A percentile compares a stretch with the other conserved stretches of the same genome.
Evolutionary conservation across 78 protist species (phyloP).

Genomic region (Anaeramoeba flamelloides): DNA sequence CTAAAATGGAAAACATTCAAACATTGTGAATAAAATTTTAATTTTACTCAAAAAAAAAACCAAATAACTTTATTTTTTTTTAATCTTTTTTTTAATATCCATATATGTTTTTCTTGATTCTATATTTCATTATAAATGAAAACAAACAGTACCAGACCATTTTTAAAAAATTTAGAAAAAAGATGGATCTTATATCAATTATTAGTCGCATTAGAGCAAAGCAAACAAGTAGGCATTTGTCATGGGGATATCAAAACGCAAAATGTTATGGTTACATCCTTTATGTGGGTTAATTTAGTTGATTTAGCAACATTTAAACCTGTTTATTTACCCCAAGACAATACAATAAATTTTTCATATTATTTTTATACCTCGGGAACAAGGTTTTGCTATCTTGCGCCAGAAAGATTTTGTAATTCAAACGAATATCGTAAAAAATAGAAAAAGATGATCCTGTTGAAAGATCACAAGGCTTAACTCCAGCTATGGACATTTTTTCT

Average conservation of each 20-base stretch:
- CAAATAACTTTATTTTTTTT: too few relatives aligned
- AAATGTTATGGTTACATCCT: conserved; percentile 56
- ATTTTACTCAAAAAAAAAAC: too few relatives aligned
- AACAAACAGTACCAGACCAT: conserved; percentile 62
- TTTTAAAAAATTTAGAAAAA: conserved; percentile 45
- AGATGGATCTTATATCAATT: conserved; percentile 63
- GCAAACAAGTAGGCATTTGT: conserved; percentile 21
- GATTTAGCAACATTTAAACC: conserved; percentile 35
- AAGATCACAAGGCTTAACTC: conserved; percentile 3
- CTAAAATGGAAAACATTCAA: too few relatives aligned
- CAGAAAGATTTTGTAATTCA: conserved; percentile 48
- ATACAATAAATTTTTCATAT: conserved; percentile 67
- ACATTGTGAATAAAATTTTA: too few relatives aligned
- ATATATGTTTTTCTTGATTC: too few relatives aligned
- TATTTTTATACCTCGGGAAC: conserved; percentile 61
- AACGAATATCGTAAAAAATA: not conserved
- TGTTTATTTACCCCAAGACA: conserved; percentile 21
- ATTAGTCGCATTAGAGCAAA: conserved; percentile 40
- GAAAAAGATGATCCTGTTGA: not conserved
- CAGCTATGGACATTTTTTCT: conserved; percentile 61
- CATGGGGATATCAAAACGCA: conserved; percentile 49
- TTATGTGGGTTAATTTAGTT: conserved; percentile 44
- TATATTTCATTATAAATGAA: too few relatives aligned
- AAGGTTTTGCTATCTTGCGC: conserved; percentile 61
- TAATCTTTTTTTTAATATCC: too few relatives aligned